phyloP scores from a whole-genome alignment of 2,329 filamentous ascomycete species.

The Colletotrichum musicola region DNA sequence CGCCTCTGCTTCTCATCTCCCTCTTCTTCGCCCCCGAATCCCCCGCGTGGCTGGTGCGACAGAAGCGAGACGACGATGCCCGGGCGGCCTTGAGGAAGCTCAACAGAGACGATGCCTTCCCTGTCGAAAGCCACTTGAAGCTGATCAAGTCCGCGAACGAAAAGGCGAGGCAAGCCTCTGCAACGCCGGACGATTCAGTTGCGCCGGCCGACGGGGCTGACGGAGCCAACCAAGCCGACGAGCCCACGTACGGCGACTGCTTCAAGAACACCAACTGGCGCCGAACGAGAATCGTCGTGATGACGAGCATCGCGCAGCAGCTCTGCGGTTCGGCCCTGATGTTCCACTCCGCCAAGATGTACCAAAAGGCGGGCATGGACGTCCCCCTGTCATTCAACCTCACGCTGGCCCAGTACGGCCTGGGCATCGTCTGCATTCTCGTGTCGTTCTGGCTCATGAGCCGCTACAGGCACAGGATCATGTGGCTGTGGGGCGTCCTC shows the following conservation, averaged over 20 bases:
- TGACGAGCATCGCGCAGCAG: slow-evolving; percentile 67
- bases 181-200: no score
- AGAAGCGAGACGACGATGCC: slow-evolving; percentile 47
- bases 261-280: slow-evolving; percentile 49
- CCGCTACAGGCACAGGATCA: slow-evolving; percentile 54
- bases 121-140: slow-evolving; percentile 50
- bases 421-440: slow-evolving; percentile 59
- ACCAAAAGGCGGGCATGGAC: slow-evolving; percentile 62
- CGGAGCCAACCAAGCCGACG: slow-evolving; percentile 2
- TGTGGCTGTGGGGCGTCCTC: slow-evolving; percentile 57
- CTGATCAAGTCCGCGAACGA: slow-evolving; percentile 54
- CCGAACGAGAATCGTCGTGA: slow-evolving; percentile 55
- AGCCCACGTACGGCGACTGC: slow-evolving; percentile 50
- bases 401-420: slow-evolving; percentile 54
- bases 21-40: slow-evolving; percentile 53
- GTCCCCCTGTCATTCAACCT: slow-evolving; percentile 58
- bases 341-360: slow-evolving; percentile 64
- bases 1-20: slow-evolving; percentile 49
- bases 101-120: slow-evolving; percentile 43
- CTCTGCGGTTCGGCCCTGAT: slow-evolving; percentile 65
- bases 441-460: slow-evolving; percentile 57
- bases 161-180: slow-evolving; percentile 43
- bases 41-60: slow-evolving; percentile 54
- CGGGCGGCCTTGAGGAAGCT: slow-evolving; percentile 47
- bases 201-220: no score